Evolutionary conservation across 768 basidiomycete genomes (phyloP).

Genomic region (Clavulina sp.): DNA sequence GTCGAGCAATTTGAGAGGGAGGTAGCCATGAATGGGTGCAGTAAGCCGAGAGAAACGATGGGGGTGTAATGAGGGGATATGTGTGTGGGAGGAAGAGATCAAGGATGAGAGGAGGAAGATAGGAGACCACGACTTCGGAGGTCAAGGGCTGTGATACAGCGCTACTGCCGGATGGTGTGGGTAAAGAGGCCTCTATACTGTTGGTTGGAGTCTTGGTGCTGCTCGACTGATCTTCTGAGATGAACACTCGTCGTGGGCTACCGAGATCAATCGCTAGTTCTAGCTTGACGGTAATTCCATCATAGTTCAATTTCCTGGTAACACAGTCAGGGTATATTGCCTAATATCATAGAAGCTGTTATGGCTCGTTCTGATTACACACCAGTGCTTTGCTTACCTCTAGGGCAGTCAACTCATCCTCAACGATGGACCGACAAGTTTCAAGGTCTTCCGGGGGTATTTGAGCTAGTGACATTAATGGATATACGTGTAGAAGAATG

Average conservation of each 20-base stretch:
- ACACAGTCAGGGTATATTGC: constrained; percentile 1
- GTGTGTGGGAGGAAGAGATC: constrained; percentile 32
- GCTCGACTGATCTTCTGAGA: neutral
- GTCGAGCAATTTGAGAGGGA: constrained; percentile 21
- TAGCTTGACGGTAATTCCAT: constrained; percentile 25
- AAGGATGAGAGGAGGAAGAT: constrained; percentile 47
- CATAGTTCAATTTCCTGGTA: neutral
- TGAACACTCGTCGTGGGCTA: constrained; percentile 17
- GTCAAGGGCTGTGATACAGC: neutral
- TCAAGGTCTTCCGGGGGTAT: neutral
- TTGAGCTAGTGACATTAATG: too few species aligned
- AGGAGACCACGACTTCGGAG: constrained; percentile 19
- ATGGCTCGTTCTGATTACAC: neutral
- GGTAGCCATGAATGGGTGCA: constrained; percentile 39
- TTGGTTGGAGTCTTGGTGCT: neutral
- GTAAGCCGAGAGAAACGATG: constrained; percentile 36
- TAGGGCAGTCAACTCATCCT: neutral
- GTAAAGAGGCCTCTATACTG: neutral
- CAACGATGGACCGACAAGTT: neutral
- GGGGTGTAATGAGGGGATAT: constrained; percentile 40
- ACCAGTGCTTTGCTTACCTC: neutral
- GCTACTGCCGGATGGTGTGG: neutral
- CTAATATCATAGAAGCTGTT: neutral
- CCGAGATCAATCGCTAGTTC: constrained; percentile 50
- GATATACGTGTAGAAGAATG: too few species aligned